A percentile compares a stretch with the other conserved stretches of the same genome.
Conservation (phyloP, 2,329 filamentous ascomycete genomes). For the Diaporthe sp. region DNA sequence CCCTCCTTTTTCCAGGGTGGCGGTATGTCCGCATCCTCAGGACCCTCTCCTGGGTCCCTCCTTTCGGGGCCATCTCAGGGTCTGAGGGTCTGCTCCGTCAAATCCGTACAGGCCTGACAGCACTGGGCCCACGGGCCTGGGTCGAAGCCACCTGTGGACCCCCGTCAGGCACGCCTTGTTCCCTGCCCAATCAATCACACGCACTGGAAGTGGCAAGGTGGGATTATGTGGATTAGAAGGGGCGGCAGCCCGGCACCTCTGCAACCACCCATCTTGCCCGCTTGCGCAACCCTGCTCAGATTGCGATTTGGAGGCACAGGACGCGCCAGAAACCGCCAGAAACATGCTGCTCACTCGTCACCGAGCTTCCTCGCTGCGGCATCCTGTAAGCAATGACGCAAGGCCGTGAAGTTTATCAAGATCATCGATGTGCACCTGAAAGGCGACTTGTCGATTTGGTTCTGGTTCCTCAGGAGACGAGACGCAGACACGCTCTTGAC, state of each 20-base stretch:
- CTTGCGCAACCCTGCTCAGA: background rate
- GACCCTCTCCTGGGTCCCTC: conserved; percentile 13
- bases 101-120: background rate
- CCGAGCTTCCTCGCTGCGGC: conserved; percentile 5
- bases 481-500: background rate
- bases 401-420: background rate
- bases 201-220: conserved; percentile 10
- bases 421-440: background rate
- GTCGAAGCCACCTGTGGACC: conserved; percentile 2
- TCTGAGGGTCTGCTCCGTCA: background rate
- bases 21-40: conserved; percentile 3
- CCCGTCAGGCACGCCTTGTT: conserved; percentile 26
- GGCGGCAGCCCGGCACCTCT: background rate
- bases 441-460: background rate
- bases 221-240: conserved; percentile 12
- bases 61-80: conserved; percentile 3
- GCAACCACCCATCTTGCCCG: background rate
- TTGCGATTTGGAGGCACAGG: conserved; percentile 1
- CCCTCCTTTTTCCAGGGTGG: conserved; percentile 18
- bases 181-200: conserved; percentile 27
- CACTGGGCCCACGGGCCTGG: conserved; percentile 18
- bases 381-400: conserved; percentile 25
- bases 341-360: background rate
- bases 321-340: conserved; percentile 17
- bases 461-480: conserved; percentile 3